A percentile compares a stretch with the other conserved stretches of the same genome.
phyloP scores from a whole-genome alignment of 176 grass and related monocot genomes.

The bread wheat (Triticum aestivum) region DNA sequence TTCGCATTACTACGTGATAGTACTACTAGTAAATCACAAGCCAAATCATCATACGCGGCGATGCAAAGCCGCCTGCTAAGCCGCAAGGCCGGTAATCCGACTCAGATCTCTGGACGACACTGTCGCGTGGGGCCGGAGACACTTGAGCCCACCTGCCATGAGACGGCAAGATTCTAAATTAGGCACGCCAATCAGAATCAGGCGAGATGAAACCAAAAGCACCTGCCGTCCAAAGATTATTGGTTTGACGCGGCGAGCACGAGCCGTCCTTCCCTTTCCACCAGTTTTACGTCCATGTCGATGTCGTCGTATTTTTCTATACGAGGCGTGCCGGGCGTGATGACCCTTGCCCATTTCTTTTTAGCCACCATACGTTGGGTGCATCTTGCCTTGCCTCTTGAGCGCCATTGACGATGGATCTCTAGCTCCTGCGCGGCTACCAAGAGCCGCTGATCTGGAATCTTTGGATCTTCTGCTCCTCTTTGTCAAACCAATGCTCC shows the following conservation, averaged over 20 bases:
- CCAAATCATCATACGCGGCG: no score
- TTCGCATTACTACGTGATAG: no score
- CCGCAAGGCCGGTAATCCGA: not conserved
- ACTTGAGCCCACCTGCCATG: not conserved
- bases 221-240: no score
- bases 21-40: no score
- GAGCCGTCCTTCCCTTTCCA: not conserved
- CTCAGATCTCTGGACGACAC: not conserved
- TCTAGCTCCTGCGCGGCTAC: not conserved
- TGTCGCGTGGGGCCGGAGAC: not conserved
- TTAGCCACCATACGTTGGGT: no score
- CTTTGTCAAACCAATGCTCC: not conserved
- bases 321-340: not conserved
- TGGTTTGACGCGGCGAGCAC: not conserved
- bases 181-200: not conserved
- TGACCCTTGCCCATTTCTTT: not conserved
- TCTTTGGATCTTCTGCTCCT: not conserved
- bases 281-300: not conserved
- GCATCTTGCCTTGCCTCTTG: not conserved
- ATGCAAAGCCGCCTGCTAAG: no score
- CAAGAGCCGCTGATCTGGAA: constrained; percentile 33
- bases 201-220: no score
- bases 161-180: not conserved
- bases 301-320: not conserved
- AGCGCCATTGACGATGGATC: not conserved